Evolutionary conservation across 306 rosid species (phyloP).

Genomic region (Oemleria cerasiformis): DNA sequence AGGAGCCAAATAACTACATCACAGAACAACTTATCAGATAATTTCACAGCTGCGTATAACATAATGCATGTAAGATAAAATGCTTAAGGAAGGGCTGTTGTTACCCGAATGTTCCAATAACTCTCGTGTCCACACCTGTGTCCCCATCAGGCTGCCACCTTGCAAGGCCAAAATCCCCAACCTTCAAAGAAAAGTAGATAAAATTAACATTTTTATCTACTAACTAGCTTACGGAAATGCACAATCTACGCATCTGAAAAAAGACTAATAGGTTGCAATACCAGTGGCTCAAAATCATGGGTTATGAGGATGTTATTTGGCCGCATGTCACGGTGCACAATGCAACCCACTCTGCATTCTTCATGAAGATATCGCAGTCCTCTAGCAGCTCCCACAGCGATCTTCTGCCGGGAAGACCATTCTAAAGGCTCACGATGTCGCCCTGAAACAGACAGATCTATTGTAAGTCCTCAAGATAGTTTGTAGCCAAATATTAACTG

Average conservation of each 20-base stretch:
- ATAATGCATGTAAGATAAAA: not conserved
- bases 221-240: not conserved
- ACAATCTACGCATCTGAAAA: slow-evolving; percentile 16
- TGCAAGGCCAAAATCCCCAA: slow-evolving; percentile 97
- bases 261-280: slow-evolving; percentile 23
- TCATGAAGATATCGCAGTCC: slow-evolving; percentile 97
- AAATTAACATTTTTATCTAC: slow-evolving; percentile 8
- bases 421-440: slow-evolving; percentile 61
- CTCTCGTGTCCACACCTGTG: slow-evolving; percentile 91
- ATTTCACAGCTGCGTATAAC: slow-evolving; percentile 1
- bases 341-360: slow-evolving; percentile 99
- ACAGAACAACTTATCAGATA: slow-evolving; percentile 21
- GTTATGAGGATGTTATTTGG: slow-evolving; percentile 98
- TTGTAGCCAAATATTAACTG: not conserved
- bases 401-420: slow-evolving; percentile 90
- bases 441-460: slow-evolving; percentile 47
- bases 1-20: slow-evolving; percentile 88
- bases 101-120: slow-evolving; percentile 98
- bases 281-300: slow-evolving; percentile 99
- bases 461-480: slow-evolving; percentile 27
- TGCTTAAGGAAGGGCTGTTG: slow-evolving; percentile 5
- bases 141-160: slow-evolving; percentile 99
- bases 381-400: slow-evolving; percentile 97
- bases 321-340: slow-evolving; percentile 98
- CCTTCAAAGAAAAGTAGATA: slow-evolving; percentile 43